Base-by-base conservation (phyloP, 768 basidiomycete genomes). In the Cystobasidiopsis lactophilus region DNA sequence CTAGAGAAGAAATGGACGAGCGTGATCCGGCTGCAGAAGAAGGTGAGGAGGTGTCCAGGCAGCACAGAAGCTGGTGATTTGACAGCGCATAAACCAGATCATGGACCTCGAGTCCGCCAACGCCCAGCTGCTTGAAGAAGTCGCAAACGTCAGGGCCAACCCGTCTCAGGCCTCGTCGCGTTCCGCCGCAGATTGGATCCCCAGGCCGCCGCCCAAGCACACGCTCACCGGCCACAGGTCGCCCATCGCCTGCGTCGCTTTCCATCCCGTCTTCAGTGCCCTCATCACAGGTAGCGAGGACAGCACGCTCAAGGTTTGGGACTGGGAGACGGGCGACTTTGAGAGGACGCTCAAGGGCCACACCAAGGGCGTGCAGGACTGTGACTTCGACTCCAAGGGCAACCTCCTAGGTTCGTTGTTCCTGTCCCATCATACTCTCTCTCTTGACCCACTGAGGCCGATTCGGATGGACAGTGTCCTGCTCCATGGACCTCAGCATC, bases 1-100 rank as follows among this genome's bases (percentile, higher is more conserved):
- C 69, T 95, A 55, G 89, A 85, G 71, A 91, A 91, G 78, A 95
- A 95, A 68, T 95, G 89, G 89, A 91, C 85, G 46, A 84, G 81
- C 63, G 85, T 93, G 31, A 89, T 95, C 54, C 75, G 89, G 59
- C 68, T 95, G 65, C 89, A 95, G 71, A 85, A 89, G 74, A 91
- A 89, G 78, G 85, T 80, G 27, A 19, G 26, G 21, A 35, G 33
- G 23, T 21, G 13, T 14, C 21, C 3, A 19, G 9, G 18, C 24
- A 37, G 29, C 18, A 16, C 14, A 29, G 29, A 4, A 44, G 13
- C 29, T 19, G 24, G 55, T 23, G 39, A 27, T 29, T 16, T 23
- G 13, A 29, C 18, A 47, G 30, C 29, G 30, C 35, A 37, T 60
- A 14, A 59, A 93, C n/a, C n/a, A n/a, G 88, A 86, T 95, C 62